Percentiles rank a stretch among this genome's conserved stretches.
phyloP scores from a whole-genome alignment of 805 yeast genomes.

The Kurtzmaniella fragi region DNA sequence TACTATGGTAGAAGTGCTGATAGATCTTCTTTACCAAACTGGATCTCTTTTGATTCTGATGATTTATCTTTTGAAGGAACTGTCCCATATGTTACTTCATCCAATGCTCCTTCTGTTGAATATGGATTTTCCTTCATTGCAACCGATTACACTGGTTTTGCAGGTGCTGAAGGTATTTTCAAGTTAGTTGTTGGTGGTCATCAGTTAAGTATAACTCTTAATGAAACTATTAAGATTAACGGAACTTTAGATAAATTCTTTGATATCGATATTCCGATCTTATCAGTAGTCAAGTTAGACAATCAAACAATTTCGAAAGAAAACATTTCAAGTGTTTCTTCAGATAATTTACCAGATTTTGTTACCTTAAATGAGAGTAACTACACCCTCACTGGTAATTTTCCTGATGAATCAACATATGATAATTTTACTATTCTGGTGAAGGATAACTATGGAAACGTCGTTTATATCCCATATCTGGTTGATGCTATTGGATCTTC shows the following conservation, averaged over 20 bases:
- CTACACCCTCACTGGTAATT: slow-evolving; percentile 47
- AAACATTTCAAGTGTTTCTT: slow-evolving; percentile 53
- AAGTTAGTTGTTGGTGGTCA: slow-evolving; percentile 84
- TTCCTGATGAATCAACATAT: slow-evolving; percentile 43
- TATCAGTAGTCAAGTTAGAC: slow-evolving; percentile 61
- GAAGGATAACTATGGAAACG: slow-evolving; percentile 55
- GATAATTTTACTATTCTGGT: slow-evolving; percentile 52
- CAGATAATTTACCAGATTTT: slow-evolving; percentile 58
- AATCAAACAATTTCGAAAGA: slow-evolving; percentile 39
- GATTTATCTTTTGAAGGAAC: slow-evolving; percentile 73
- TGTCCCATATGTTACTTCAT: slow-evolving; percentile 81
- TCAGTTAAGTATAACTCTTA: slow-evolving; percentile 61
- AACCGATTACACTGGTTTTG: slow-evolving; percentile 67
- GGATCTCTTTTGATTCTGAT: slow-evolving; percentile 69
- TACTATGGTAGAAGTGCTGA: slow-evolving; percentile 80
- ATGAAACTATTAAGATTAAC: slow-evolving; percentile 53
- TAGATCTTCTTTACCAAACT: slow-evolving; percentile 84
- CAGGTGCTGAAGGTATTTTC: slow-evolving; percentile 69
- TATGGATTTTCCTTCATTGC: slow-evolving; percentile 74
- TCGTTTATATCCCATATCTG: slow-evolving; percentile 52
- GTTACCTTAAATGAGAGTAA: slow-evolving; percentile 37
- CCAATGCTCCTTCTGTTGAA: slow-evolving; percentile 78
- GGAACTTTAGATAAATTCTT: slow-evolving; percentile 61
- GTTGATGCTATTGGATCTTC: slow-evolving; percentile 50
- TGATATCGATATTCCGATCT: slow-evolving; percentile 53